These are phyloP conservation scores for Xylaria sp. DNA, from an alignment of 2,329 filamentous ascomycete genomes.

Conservation along the genomic window DNA sequence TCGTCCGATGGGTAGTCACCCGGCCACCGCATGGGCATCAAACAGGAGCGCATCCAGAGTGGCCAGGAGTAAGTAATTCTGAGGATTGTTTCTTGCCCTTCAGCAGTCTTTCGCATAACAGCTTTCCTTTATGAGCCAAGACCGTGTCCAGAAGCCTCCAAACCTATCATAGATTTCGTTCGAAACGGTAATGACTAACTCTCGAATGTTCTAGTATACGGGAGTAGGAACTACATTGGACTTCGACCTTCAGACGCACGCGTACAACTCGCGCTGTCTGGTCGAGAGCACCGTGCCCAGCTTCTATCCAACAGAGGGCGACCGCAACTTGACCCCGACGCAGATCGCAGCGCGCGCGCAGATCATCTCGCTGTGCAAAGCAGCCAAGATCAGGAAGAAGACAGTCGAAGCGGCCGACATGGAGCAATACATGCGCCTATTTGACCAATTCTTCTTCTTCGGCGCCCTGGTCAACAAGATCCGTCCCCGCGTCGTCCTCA, in stretches of 20 bases:
- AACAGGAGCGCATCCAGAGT: not conserved
- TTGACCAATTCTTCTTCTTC: constrained; percentile 21
- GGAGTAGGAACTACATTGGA: not conserved
- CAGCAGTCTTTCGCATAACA: too few species aligned
- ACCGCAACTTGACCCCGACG: constrained; percentile 1
- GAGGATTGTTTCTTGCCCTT: too few species aligned
- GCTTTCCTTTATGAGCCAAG: too few species aligned
- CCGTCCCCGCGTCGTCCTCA: not conserved
- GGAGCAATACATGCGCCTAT: not conserved
- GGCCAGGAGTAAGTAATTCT: not conserved
- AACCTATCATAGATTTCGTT: too few species aligned
- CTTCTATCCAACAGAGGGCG: not conserved
- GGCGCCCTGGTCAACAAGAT: not conserved
- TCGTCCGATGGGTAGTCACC: not conserved
- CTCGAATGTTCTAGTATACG: too few species aligned
- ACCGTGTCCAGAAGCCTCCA: too few species aligned
- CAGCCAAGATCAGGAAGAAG: not conserved
- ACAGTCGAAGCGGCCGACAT: not conserved
- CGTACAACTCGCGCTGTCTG: not conserved
- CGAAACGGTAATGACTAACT: too few species aligned
- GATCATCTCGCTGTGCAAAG: not conserved
- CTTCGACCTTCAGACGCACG: not conserved
- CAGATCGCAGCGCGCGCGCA: not conserved
- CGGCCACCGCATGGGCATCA: not conserved
- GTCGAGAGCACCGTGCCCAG: constrained; percentile 7